Conservation (phyloP, 768 basidiomycete species). For the Kockovaella imperatae region DNA sequence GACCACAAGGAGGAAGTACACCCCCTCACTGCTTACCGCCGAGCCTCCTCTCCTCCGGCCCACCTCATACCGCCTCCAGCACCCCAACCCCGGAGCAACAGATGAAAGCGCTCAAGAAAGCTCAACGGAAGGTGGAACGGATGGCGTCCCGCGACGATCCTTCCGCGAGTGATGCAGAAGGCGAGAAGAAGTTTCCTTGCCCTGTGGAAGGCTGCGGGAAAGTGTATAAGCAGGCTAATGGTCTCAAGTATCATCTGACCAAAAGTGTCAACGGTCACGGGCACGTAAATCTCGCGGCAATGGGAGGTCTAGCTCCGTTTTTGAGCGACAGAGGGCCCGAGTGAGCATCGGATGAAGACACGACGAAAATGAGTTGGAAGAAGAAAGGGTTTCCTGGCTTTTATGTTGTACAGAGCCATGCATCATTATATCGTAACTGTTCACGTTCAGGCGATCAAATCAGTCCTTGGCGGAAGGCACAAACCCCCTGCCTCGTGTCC, state of each 20-base stretch:
- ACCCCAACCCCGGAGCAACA: background rate
- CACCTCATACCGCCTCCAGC: background rate
- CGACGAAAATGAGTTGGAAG: background rate
- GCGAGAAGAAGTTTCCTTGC: conserved; percentile 39
- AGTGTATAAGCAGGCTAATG: conserved; percentile 44
- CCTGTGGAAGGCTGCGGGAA: conserved; percentile 44
- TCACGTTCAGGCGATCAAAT: conserved; percentile 25
- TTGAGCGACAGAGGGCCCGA: conserved; percentile 9
- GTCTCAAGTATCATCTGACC: conserved; percentile 43
- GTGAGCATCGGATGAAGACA: background rate
- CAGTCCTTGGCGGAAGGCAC: conserved; percentile 13
- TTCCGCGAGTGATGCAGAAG: conserved; percentile 30
- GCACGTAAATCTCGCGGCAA: conserved; percentile 39
- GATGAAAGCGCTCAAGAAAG: conserved; percentile 17
- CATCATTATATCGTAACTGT: conserved; percentile 6
- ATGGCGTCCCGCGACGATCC: conserved; percentile 31
- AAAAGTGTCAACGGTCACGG: conserved; percentile 42
- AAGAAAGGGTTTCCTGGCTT: background rate
- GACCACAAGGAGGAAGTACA: conserved; percentile 9
- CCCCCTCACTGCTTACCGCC: conserved; percentile 29
- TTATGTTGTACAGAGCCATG: background rate
- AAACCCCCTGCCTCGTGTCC: conserved; percentile 40
- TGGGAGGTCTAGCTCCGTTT: conserved; percentile 24
- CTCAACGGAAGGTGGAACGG: conserved; percentile 36
- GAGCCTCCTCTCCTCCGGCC: conserved; percentile 30